Percentiles rank a stretch among this genome's conserved stretches.
Conservation (phyloP, 345 rosid species). For the Euphorbia lathyris region DNA sequence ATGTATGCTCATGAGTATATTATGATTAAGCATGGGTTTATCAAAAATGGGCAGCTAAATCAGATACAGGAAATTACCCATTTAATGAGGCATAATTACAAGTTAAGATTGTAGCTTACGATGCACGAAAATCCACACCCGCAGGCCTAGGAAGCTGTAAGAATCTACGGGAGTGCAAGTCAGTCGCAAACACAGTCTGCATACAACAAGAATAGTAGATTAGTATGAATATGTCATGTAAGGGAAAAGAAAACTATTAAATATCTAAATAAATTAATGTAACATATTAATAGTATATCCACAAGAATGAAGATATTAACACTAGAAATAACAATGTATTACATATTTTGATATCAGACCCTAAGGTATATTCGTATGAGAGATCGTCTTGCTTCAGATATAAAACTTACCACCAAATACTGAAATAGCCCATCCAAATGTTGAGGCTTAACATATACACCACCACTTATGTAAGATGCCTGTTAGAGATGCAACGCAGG, state of each 20-base stretch:
- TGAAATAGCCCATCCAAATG: slow-evolving; percentile 88
- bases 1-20: not conserved
- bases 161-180: slow-evolving; percentile 73
- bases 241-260: not conserved
- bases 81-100: not conserved
- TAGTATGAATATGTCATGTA: slow-evolving; percentile 3
- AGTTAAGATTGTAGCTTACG: slow-evolving; percentile 47
- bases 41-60: not conserved
- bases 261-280: not conserved
- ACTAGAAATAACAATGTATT: not conserved
- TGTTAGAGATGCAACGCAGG: slow-evolving; percentile 25
- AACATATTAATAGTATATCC: not conserved
- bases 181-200: slow-evolving; percentile 92
- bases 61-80: not conserved
- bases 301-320: not conserved
- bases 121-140: slow-evolving; percentile 93
- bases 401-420: slow-evolving; percentile 55
- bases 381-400: not conserved
- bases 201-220: slow-evolving; percentile 13
- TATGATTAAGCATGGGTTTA: not conserved
- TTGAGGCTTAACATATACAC: slow-evolving; percentile 87
- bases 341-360: not conserved
- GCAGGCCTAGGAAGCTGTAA: slow-evolving; percentile 90
- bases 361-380: not conserved
- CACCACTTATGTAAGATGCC: slow-evolving; percentile 94